A percentile compares a stretch with the other conserved stretches of the same genome.
Evolutionary conservation across 768 basidiomycete species (phyloP).

Genomic region (Boletus edulis): DNA sequence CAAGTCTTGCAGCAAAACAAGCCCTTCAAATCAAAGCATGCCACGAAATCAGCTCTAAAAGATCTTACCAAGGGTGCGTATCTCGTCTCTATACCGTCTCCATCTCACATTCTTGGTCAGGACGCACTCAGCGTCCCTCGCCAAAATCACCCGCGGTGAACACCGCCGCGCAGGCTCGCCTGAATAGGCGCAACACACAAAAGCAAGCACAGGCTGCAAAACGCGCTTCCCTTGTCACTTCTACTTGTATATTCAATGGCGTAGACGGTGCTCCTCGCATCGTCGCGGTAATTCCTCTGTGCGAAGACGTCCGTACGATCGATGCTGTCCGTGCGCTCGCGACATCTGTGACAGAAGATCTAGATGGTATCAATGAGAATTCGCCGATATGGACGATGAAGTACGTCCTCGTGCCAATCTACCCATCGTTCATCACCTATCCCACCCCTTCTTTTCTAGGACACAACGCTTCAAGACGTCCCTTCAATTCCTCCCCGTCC

Average conservation of each 20-base stretch:
- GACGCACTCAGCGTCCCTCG: constrained; percentile 54
- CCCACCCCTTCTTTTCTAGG: constrained; percentile 37
- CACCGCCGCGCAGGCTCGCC: constrained; percentile 62
- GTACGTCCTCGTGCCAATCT: constrained; percentile 38
- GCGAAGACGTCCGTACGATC: constrained; percentile 56
- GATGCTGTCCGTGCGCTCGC: constrained; percentile 57
- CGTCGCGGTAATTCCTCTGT: constrained; percentile 84
- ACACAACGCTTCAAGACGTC: constrained; percentile 90
- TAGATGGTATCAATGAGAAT: constrained; percentile 14
- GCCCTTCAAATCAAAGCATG: constrained; percentile 86
- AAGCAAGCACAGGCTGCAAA: constrained; percentile 80
- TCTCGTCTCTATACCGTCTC: not conserved
- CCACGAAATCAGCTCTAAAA: constrained; percentile 80
- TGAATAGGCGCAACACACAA: constrained; percentile 80
- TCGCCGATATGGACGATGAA: constrained; percentile 56
- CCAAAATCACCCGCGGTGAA: constrained; percentile 50
- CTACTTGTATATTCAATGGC: constrained; percentile 76
- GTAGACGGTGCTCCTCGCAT: constrained; percentile 80
- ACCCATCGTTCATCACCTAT: not conserved
- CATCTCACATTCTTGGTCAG: constrained; percentile 33
- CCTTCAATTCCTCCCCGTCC: constrained; percentile 80
- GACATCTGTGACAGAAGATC: constrained; percentile 51
- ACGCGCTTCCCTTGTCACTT: constrained; percentile 61
- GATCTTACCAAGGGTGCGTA: constrained; percentile 76
- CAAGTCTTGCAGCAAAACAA: constrained; percentile 71